Conservation (phyloP, 768 basidiomycete genomes). For the Macrolepiota fuliginosa region DNA sequence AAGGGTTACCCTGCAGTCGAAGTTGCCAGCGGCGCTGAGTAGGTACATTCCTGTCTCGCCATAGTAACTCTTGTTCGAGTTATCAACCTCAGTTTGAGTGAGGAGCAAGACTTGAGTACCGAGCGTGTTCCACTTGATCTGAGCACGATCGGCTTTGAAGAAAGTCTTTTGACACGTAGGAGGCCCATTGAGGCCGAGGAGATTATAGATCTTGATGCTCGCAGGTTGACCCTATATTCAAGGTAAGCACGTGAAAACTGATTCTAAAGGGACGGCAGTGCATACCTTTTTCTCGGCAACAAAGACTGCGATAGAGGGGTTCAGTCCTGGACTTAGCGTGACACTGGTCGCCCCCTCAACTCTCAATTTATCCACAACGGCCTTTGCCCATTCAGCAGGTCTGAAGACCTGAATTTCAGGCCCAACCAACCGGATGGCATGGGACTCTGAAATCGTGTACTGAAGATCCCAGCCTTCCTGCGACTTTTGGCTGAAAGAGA, state of each 20-base stretch:
- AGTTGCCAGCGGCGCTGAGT: slow-evolving; percentile 88
- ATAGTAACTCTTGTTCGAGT: slow-evolving; percentile 96
- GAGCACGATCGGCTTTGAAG: slow-evolving; percentile 91
- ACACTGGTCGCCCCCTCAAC: slow-evolving; percentile 82
- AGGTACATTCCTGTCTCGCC: slow-evolving; percentile 96
- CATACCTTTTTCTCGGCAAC: slow-evolving; percentile 89
- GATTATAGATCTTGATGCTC: slow-evolving; percentile 78
- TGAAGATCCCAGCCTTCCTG: slow-evolving; percentile 90
- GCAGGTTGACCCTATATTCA: slow-evolving; percentile 76
- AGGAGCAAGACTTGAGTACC: slow-evolving; percentile 90
- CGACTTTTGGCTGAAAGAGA: slow-evolving; percentile 87
- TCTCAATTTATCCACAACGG: slow-evolving; percentile 76
- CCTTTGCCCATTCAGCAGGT: slow-evolving; percentile 77
- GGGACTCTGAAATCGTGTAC: slow-evolving; percentile 86
- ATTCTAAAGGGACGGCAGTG: not conserved
- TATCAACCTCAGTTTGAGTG: slow-evolving; percentile 96
- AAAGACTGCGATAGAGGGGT: slow-evolving; percentile 89
- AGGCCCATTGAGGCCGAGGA: slow-evolving; percentile 52
- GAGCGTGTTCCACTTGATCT: slow-evolving; percentile 94
- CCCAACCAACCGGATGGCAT: slow-evolving; percentile 78
- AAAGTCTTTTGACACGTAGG: slow-evolving; percentile 90
- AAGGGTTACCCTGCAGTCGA: slow-evolving; percentile 83
- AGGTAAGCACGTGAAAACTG: not conserved
- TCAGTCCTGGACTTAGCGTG: slow-evolving; percentile 77
- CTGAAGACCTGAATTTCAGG: slow-evolving; percentile 83